Evolutionary conservation across 1,284 basidiomycete genomes (phyloP).

Genomic region (Tilletiaria anomala): DNA sequence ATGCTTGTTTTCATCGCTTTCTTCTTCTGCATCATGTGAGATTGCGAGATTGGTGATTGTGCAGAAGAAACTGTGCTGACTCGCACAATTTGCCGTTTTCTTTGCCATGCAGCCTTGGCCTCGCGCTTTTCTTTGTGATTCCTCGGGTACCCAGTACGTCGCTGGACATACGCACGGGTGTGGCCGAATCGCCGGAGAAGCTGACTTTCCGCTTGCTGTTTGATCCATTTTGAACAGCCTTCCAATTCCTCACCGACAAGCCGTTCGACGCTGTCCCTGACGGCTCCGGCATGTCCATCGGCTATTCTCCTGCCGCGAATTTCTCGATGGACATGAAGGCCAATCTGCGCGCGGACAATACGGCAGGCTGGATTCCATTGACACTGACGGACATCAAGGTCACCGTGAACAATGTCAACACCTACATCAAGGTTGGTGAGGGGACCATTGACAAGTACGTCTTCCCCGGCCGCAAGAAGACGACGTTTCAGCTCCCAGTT

Average conservation of each 20-base stretch:
- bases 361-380: constrained; percentile 12
- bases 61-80: neutral
- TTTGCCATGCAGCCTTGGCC: constrained; percentile 6
- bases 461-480: constrained; percentile 10
- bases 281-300: constrained; percentile 17
- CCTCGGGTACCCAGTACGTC: constrained; percentile 21
- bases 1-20: constrained; percentile 23
- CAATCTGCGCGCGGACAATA: constrained; percentile 23
- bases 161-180: too few relatives aligned
- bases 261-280: constrained; percentile 22
- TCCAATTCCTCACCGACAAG: constrained; percentile 14
- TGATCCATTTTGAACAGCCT: neutral
- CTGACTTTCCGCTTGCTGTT: neutral
- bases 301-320: constrained; percentile 16
- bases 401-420: constrained; percentile 15
- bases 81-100: neutral
- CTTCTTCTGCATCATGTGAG: constrained; percentile 6
- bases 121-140: constrained; percentile 28
- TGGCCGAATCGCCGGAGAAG: too few relatives aligned
- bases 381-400: constrained; percentile 11
- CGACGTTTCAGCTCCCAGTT: constrained; percentile 19
- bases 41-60: neutral
- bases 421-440: constrained; percentile 12
- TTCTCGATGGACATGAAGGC: constrained; percentile 25
- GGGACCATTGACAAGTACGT: constrained; percentile 7